Conservation (phyloP, 768 basidiomycete genomes). For the Stropharia rugosoannulata region DNA sequence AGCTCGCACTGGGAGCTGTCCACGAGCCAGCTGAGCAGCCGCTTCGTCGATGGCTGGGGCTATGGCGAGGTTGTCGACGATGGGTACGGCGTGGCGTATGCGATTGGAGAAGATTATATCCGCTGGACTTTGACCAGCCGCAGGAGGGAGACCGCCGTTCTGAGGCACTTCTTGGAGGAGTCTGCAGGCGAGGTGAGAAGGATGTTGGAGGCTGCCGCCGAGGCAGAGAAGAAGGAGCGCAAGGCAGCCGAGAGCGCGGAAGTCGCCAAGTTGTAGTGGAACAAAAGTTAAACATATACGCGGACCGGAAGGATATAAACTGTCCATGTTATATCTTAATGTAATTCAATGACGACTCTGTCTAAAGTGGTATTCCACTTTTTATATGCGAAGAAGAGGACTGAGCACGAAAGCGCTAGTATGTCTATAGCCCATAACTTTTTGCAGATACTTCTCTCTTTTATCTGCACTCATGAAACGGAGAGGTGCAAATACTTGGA, state of each 20-base stretch:
- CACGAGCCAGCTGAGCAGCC: constrained; percentile 82
- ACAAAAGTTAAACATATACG: no score
- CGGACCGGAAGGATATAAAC: no score
- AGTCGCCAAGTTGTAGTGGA: not conserved
- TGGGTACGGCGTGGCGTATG: constrained; percentile 90
- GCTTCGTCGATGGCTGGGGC: constrained; percentile 92
- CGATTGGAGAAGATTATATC: constrained; percentile 81
- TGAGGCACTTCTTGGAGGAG: constrained; percentile 73
- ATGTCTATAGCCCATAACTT: no score
- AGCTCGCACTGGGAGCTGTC: constrained; percentile 92
- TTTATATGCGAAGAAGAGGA: no score
- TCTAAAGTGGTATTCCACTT: no score
- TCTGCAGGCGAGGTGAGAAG: constrained; percentile 75
- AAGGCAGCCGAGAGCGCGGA: constrained; percentile 6
- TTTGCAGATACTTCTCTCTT: no score
- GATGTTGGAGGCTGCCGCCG: constrained; percentile 72
- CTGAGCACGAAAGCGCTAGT: no score
- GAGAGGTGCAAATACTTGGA: no score
- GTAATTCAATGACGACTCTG: no score
- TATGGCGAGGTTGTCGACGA: constrained; percentile 95
- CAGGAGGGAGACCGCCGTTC: constrained; percentile 51
- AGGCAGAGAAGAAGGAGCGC: constrained; percentile 36
- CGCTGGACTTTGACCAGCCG: constrained; percentile 89
- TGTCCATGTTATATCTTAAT: no score
- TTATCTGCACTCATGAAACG: no score